Conservation (phyloP, 768 basidiomycete genomes). For the Hydnomerulius pinastri region DNA sequence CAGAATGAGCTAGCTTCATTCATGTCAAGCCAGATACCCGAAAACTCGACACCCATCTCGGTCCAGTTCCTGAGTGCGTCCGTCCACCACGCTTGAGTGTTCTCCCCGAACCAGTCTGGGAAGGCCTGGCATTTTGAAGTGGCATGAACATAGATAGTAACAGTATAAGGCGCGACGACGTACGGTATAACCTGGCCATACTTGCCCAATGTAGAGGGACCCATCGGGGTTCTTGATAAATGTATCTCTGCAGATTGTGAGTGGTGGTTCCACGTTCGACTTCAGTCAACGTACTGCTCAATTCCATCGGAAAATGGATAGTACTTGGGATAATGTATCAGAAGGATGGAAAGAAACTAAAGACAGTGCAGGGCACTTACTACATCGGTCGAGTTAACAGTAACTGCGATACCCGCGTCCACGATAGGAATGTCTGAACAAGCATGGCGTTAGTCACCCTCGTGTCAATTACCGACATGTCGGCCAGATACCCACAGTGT, state of each 20-base stretch:
- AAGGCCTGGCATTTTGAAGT: constrained; percentile 41
- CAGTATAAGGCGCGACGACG: constrained; percentile 8
- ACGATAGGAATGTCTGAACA: constrained; percentile 66
- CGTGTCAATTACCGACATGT: neutral
- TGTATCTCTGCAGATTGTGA: constrained; percentile 46
- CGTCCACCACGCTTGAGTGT: constrained; percentile 60
- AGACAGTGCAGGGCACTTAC: constrained; percentile 40
- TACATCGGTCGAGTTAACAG: constrained; percentile 59
- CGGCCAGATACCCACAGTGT: constrained; percentile 22
- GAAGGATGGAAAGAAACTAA: neutral
- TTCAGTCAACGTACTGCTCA: constrained; percentile 45
- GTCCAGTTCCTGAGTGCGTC: constrained; percentile 61
- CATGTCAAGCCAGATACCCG: constrained; percentile 73
- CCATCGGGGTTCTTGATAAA: constrained; percentile 79
- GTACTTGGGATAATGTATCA: constrained; percentile 45
- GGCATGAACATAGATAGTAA: neutral
- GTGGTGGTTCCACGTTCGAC: neutral
- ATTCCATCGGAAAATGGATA: constrained; percentile 64
- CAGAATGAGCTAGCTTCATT: constrained; percentile 71
- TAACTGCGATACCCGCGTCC: constrained; percentile 60
- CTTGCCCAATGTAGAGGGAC: constrained; percentile 69
- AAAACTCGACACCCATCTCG: constrained; percentile 52
- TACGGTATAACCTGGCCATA: constrained; percentile 78
- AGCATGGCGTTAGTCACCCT: neutral
- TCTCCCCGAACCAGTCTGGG: constrained; percentile 61